Evolutionary conservation across 1,284 basidiomycete species (phyloP).

Genomic region (Erythrobasidium hasegawianum): DNA sequence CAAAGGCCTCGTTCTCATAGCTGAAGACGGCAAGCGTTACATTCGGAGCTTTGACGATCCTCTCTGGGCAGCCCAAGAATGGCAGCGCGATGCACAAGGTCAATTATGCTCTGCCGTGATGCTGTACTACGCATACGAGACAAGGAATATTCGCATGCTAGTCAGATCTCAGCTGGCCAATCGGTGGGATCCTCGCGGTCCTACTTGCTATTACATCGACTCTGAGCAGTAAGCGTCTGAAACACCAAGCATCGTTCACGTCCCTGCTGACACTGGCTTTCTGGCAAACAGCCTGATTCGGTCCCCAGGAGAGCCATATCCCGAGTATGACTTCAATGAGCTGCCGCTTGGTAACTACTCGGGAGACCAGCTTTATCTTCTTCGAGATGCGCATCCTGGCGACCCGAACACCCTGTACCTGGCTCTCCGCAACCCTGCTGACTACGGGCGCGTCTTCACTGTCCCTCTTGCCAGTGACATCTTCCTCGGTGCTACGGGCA

Average conservation of each 20-base stretch:
- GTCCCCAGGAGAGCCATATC: neutral
- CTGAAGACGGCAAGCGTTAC: neutral
- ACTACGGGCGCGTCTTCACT: neutral
- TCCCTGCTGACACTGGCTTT: too few species aligned
- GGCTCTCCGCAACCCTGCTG: neutral
- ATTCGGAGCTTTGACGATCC: neutral
- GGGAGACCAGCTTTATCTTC: neutral
- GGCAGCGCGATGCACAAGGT: neutral
- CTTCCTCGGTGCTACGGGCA: neutral
- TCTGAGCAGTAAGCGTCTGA: neutral
- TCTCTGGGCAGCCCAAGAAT: neutral
- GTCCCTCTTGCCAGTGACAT: neutral
- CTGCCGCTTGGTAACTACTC: neutral
- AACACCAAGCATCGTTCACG: too few species aligned
- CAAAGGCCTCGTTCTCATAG: neutral
- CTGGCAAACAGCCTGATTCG: neutral
- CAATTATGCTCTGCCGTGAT: neutral
- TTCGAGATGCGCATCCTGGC: neutral
- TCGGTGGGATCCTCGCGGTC: neutral
- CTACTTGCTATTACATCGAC: neutral
- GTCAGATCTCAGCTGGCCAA: constrained; percentile 1
- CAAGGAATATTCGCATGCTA: neutral
- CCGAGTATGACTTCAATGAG: neutral
- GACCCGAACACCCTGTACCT: neutral
- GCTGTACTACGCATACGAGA: neutral